A percentile compares a stretch with the other conserved stretches of the same genome.
These are phyloP conservation scores for Phaeosphaeriaceae sp. DNA, from an alignment of 2,329 filamentous ascomycete genomes.

Conservation along the genomic window DNA sequence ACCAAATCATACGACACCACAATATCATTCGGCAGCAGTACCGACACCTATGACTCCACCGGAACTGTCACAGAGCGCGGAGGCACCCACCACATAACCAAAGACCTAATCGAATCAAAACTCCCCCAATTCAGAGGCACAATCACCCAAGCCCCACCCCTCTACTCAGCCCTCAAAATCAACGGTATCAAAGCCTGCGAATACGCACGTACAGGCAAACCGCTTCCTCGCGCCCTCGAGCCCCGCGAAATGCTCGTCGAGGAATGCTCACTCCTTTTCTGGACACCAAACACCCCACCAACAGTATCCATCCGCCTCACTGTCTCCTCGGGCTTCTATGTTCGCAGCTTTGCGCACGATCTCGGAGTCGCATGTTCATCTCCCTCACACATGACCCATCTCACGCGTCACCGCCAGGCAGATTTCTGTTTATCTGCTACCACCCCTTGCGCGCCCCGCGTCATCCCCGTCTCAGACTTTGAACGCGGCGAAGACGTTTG, in stretches of 20 bases:
- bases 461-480: conserved; percentile 32
- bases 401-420: conserved; percentile 35
- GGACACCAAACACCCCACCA: no score
- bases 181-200: conserved; percentile 40
- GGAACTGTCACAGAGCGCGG: conserved; percentile 22
- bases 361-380: conserved; percentile 33
- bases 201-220: conserved; percentile 32
- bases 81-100: conserved; percentile 22
- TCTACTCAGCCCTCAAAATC: conserved; percentile 41
- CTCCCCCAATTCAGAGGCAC: conserved; percentile 28
- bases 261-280: conserved; percentile 34
- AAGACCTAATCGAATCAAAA: conserved; percentile 23
- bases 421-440: no score
- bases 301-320: conserved; percentile 32
- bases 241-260: conserved; percentile 36
- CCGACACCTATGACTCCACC: conserved; percentile 38
- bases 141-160: conserved; percentile 33
- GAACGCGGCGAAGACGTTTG: conserved; percentile 31
- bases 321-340: conserved; percentile 41
- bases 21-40: conserved; percentile 37
- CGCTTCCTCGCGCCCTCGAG: conserved; percentile 32
- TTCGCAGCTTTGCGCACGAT: conserved; percentile 42
- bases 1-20: conserved; percentile 39
- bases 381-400: conserved; percentile 30
- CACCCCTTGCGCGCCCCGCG: no score